phyloP scores from a whole-genome alignment of 2,329 filamentous ascomycete genomes.

The Sporothrix curviconia region DNA sequence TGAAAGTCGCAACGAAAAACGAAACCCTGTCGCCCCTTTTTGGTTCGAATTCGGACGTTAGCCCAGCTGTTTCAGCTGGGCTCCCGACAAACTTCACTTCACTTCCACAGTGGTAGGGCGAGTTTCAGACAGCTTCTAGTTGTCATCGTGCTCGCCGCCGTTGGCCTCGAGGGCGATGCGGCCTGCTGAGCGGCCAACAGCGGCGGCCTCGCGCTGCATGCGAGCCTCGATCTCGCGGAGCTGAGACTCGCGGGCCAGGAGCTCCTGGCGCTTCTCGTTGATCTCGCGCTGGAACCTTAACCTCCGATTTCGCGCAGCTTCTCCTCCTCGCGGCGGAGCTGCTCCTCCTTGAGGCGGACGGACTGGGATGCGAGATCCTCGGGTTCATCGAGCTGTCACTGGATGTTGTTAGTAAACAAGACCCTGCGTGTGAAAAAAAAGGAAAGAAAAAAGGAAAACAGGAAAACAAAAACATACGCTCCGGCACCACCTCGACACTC shows the following conservation, averaged over 20 bases:
- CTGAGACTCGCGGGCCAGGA: constrained; percentile 94
- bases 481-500: constrained; percentile 86
- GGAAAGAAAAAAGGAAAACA: not conserved
- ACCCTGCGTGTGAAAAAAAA: constrained; percentile 37
- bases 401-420: constrained; percentile 12
- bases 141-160: constrained; percentile 49
- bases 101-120: not conserved
- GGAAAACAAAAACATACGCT: constrained; percentile 59
- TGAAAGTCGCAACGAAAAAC: constrained; percentile 12
- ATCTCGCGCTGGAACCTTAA: constrained; percentile 99
- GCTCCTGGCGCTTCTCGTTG: constrained; percentile 98
- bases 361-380: constrained; percentile 96
- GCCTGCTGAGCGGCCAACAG: constrained; percentile 33
- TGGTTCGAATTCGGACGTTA: not conserved
- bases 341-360: constrained; percentile 98
- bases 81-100: no score
- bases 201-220: constrained; percentile 80
- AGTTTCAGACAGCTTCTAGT: constrained; percentile 28
- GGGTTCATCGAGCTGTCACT: constrained; percentile 92
- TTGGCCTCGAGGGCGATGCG: constrained; percentile 41
- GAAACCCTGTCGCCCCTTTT: constrained; percentile 14
- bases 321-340: constrained; percentile 97
- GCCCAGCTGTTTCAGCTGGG: not conserved
- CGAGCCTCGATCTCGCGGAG: constrained; percentile 97
- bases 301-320: constrained; percentile 98